Base-by-base conservation (phyloP, 1,139 yeast genomes). In the Suhomyces ambrosiae region DNA sequence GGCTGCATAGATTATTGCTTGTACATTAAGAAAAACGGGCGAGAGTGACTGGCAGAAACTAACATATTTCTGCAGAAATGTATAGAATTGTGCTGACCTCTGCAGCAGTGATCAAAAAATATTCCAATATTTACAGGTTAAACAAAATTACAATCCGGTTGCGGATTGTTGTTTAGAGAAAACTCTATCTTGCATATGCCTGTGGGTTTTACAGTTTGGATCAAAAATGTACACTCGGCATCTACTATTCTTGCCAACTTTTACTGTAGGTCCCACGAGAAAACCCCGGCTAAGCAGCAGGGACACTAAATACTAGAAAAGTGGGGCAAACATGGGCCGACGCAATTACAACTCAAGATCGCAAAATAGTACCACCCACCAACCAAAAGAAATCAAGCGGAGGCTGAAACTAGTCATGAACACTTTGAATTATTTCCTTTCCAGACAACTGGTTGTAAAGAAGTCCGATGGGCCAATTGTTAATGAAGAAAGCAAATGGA, bases 11-110 rank as follows among this genome's bases (percentile, higher is more conserved):
- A 10, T 13, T 10, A 15, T 12, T 5, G 5, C 9, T 17, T 12
- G 7, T 12, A 13, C 7, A 7, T 7, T 18, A 18, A 8, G 8
- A 23, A 32, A 32, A 32, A 32, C 30, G 27, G 35, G 35, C 22
- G 23, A 15, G 18, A 15, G 22, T 21, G 13, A 5, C 32, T 15
- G 17, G 32, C 32, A 18, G 16, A 14, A 11, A n/a, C n/a, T 4
- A 21, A 15, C 30, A 16, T n/a, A 19, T 14, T 32, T 12, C 10
- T 21, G 29, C 29, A 26, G 6, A 19, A 13, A 21, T 26, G 25
- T 14, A 25, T 27, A n/a, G 35, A 19, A 32, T 16, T 27, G 35
- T 32, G 25, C 30, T 32, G 27, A 26, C 29, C 29, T 16, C 15
- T 24, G 15, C 27, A 24, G 15, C 15, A 24, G 9, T 7, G n/a